A percentile compares a stretch with the other conserved stretches of the same genome.
phyloP scores from a whole-genome alignment of 1,284 basidiomycete genomes.

The Ceratobasidium sp. region DNA sequence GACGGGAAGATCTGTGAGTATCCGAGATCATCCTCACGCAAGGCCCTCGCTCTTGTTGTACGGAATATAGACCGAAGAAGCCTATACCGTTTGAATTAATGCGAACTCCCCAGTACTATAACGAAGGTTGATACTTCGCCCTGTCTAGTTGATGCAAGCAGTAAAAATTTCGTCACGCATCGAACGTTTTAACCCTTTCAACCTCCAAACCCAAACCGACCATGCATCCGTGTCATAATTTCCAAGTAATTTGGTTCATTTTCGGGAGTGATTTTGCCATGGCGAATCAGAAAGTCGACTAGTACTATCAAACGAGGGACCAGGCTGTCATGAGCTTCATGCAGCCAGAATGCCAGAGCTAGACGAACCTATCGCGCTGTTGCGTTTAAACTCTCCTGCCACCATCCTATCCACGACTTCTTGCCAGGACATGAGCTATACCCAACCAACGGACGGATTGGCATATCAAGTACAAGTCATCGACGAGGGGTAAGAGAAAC shows the following conservation, averaged over 20 bases:
- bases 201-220: slow-evolving; percentile 64
- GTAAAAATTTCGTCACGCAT: too few species aligned
- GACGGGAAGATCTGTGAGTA: too few species aligned
- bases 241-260: slow-evolving; percentile 81
- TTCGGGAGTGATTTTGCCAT: slow-evolving; percentile 81
- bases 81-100: too few species aligned
- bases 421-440: slow-evolving; percentile 70
- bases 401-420: slow-evolving; percentile 70
- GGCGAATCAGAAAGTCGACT: slow-evolving; percentile 85
- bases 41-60: too few species aligned
- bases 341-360: neutral
- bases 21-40: too few species aligned
- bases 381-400: slow-evolving; percentile 83
- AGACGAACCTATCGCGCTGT: slow-evolving; percentile 77
- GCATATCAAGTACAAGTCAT: neutral
- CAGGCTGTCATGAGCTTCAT: neutral
- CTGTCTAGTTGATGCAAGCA: too few species aligned
- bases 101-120: too few species aligned
- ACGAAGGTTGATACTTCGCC: too few species aligned
- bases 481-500: neutral
- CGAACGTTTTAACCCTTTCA: neutral
- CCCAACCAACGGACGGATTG: neutral
- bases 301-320: slow-evolving; percentile 65
- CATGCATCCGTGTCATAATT: slow-evolving; percentile 79
- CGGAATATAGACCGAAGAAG: too few species aligned